Conservation (phyloP, 768 basidiomycete genomes). For the Mycena albidolilacea region DNA sequence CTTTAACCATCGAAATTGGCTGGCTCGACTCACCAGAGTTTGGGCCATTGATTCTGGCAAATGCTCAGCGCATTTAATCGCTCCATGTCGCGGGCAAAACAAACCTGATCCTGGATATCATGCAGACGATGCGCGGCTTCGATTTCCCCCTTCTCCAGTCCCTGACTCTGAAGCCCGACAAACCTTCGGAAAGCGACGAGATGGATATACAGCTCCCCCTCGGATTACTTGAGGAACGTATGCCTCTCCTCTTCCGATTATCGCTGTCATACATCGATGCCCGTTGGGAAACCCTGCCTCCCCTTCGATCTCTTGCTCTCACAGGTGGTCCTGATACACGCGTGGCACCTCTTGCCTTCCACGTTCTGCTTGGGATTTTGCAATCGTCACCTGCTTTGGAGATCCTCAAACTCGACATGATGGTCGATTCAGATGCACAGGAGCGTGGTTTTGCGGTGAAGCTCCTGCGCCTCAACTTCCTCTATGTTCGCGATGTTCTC, state of each 20-base stretch:
- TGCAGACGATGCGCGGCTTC: not conserved
- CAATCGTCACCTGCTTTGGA: not conserved
- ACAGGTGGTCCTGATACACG: too few relatives aligned
- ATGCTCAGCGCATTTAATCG: not conserved
- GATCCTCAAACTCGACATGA: not conserved
- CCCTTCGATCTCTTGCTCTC: not conserved
- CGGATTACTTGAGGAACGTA: not conserved
- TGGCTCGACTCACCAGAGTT: not conserved
- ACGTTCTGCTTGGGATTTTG: not conserved
- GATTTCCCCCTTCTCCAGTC: not conserved
- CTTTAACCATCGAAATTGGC: not conserved
- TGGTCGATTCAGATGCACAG: not conserved
- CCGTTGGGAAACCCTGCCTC: not conserved
- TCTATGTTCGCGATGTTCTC: not conserved
- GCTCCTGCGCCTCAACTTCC: not conserved
- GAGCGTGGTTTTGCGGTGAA: not conserved
- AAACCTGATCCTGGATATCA: not conserved
- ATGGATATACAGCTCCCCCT: not conserved
- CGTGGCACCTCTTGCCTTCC: not conserved
- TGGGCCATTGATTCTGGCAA: not conserved
- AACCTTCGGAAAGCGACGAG: not conserved
- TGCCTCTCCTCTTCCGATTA: not conserved
- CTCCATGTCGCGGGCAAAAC: not conserved
- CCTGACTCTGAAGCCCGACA: not conserved
- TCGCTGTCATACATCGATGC: not conserved